phyloP scores from a whole-genome alignment of 768 basidiomycete genomes.

The Termitomyces sp. region DNA sequence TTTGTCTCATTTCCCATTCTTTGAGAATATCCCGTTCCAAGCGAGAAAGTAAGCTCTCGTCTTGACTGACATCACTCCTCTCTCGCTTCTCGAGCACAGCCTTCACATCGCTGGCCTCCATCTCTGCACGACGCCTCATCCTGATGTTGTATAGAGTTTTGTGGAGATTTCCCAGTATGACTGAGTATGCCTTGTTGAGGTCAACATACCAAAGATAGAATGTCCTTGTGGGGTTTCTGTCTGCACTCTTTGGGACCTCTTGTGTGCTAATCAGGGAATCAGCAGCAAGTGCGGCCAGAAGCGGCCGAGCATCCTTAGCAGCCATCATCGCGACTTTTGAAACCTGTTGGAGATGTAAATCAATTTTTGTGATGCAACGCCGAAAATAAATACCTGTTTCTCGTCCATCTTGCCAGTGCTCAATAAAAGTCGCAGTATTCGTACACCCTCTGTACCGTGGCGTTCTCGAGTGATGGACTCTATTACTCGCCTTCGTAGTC shows the following conservation, averaged over 20 bases:
- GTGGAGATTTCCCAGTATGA: constrained; percentile 73
- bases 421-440: constrained; percentile 73
- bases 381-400: constrained; percentile 65
- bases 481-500: constrained; percentile 64
- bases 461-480: constrained; percentile 79
- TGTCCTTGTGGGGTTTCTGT: constrained; percentile 83
- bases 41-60: constrained; percentile 59
- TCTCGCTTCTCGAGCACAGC: constrained; percentile 78
- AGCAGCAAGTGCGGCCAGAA: constrained; percentile 72
- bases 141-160: constrained; percentile 88
- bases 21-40: constrained; percentile 71
- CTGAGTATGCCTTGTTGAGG: constrained; percentile 72
- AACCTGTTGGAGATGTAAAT: constrained; percentile 44
- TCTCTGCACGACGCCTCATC: constrained; percentile 66
- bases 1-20: constrained; percentile 69
- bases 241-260: constrained; percentile 87
- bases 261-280: constrained; percentile 86
- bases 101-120: constrained; percentile 56
- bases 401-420: constrained; percentile 91
- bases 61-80: constrained; percentile 78
- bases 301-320: constrained; percentile 76
- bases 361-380: not conserved
- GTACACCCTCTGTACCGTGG: constrained; percentile 77
- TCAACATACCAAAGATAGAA: constrained; percentile 97
- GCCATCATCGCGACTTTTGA: constrained; percentile 93